These are phyloP conservation scores for Pythium dissotocum DNA, from an alignment of 352 stramenopile species.

Conservation along the genomic window DNA sequence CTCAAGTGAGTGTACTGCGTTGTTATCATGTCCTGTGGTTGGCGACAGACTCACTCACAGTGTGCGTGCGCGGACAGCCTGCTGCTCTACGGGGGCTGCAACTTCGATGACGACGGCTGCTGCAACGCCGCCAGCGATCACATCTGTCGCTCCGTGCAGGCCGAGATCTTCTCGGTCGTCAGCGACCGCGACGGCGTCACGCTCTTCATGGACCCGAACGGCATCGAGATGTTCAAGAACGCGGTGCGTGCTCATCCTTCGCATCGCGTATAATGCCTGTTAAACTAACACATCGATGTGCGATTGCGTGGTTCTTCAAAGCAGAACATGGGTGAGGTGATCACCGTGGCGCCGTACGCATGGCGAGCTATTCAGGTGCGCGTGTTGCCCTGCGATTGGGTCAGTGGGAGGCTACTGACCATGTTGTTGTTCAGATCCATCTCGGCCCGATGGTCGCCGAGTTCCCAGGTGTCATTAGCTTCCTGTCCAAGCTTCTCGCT, in stretches of 20 bases:
- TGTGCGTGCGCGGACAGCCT: slow-evolving; percentile 39
- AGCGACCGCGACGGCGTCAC: slow-evolving; percentile 75
- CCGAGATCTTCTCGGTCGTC: slow-evolving; percentile 86
- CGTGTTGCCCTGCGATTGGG: neutral
- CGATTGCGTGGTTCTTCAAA: neutral
- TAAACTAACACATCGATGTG: too few species aligned
- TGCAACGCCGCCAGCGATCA: slow-evolving; percentile 49
- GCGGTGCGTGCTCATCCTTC: slow-evolving; percentile 40
- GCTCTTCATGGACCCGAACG: slow-evolving; percentile 83
- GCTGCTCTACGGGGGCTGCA: slow-evolving; percentile 80
- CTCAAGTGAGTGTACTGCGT: slow-evolving; percentile 56
- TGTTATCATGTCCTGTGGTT: too few species aligned
- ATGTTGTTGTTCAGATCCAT: slow-evolving; percentile 58
- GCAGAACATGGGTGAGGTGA: slow-evolving; percentile 62
- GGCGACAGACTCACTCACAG: neutral
- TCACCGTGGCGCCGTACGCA: slow-evolving; percentile 70
- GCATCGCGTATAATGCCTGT: too few species aligned
- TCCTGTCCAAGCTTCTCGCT: slow-evolving; percentile 80
- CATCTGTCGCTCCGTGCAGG: slow-evolving; percentile 73
- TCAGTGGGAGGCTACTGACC: neutral
- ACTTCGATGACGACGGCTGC: slow-evolving; percentile 72
- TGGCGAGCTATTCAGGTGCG: slow-evolving; percentile 79
- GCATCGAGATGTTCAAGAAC: slow-evolving; percentile 78
- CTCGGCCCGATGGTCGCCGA: slow-evolving; percentile 84
- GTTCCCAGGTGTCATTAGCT: slow-evolving; percentile 82